Evolutionary conservation across 2,329 filamentous ascomycete genomes (phyloP), one percentile per base, ranked within the genome.

Genomic region (Neopestalotiopsis rosae): DNA sequence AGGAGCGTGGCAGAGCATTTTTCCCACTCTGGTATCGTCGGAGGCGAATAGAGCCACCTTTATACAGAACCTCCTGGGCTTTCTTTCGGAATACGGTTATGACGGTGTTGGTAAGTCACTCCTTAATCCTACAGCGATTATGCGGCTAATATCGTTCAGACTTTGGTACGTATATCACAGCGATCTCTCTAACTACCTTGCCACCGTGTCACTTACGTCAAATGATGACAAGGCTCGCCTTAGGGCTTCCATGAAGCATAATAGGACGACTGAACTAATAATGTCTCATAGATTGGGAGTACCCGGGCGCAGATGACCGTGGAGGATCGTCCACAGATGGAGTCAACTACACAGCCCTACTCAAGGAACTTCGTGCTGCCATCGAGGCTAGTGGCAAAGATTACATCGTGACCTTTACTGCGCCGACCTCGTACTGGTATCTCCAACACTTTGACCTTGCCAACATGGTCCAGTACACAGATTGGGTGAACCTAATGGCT

Each of bases 401-500:
- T 24, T 71, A 69, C 30, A 71, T 68, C 6, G 28, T 78, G 0
- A 69, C 72, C 14, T 66, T 80, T 49, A 76, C 79, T 4, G 45
- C 76, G 0, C 76, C 76, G 0, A 45, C 72, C 0, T 69, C 58
- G 5, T 79, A 75, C 69, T 78, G 75, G 76, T 79, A 79, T 30
- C 67, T 79, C 17, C 69, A 66, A 2, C 57, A 70, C 57, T 79
- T 79, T 49, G 72, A 77, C 40, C 62, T 79, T 28, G 34, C 57
- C 0, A 45, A 49, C 2, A 42, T 78, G 1, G 28, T 74, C 61
- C 30, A 34, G 7, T 64, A 72, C 13, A 74, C 82, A 5, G 79
- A 84, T 68, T 84, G 74, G 71, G 79, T 84, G 70, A 86, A 84
- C 67, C 40, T 86, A 17, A 82, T 85, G 77, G 76, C 77, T 0